Percentiles rank a stretch among this genome's conserved stretches.
These are phyloP conservation scores for Allantophomopsis lycopodina DNA, from an alignment of 2,329 filamentous ascomycete genomes.

Conservation along the genomic window DNA sequence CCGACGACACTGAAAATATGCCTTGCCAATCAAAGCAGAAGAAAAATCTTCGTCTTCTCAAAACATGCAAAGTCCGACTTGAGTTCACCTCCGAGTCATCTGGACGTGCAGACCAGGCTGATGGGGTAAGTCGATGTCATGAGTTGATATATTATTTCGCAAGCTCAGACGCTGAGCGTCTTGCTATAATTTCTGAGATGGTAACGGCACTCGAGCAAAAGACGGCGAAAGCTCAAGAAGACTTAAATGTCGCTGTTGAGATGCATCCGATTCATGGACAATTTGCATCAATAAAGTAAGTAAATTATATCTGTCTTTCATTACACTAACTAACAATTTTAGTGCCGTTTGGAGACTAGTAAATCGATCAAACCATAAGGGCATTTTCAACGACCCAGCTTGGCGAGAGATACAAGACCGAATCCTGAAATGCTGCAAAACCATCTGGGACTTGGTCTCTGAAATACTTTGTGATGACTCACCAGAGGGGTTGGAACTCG, in stretches of 20 bases:
- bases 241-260: conserved; percentile 54
- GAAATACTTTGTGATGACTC: conserved; percentile 84
- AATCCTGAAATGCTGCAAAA: conserved; percentile 44
- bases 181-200: conserved; percentile 40
- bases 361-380: too few relatives aligned
- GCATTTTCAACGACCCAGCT: too few relatives aligned
- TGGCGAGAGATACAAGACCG: conserved; percentile 28
- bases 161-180: conserved; percentile 23
- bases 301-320: neutral
- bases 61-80: conserved; percentile 21
- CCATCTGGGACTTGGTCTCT: conserved; percentile 67
- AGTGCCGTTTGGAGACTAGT: too few relatives aligned
- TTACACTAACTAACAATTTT: neutral
- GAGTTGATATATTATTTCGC: conserved; percentile 53
- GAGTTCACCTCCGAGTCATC: conserved; percentile 51
- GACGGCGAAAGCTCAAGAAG: conserved; percentile 43
- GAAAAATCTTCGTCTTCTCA: neutral
- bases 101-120: conserved; percentile 80
- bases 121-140: conserved; percentile 71
- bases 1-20: conserved; percentile 2
- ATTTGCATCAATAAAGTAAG: conserved; percentile 51
- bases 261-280: conserved; percentile 56
- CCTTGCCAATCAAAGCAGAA: neutral
- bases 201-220: conserved; percentile 50
- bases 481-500: conserved; percentile 73